Evolutionary conservation across 2,329 filamentous ascomycete species (phyloP).

Genomic region (Aplosporella prunicola): DNA sequence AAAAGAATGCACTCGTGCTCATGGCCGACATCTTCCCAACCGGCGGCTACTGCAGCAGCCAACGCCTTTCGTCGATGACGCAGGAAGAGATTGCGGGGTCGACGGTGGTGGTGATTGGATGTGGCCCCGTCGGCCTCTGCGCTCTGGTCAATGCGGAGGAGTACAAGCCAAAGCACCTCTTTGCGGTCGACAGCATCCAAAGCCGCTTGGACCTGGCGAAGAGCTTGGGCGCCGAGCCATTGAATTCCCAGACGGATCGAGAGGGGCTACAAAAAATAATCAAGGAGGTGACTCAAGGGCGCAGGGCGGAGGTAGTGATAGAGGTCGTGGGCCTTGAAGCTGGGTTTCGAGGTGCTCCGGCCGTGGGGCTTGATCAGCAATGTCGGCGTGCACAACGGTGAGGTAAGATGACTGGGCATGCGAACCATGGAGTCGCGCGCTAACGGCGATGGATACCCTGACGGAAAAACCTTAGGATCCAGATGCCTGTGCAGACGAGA

Average conservation of each 20-base stretch:
- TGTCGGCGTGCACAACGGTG: slow-evolving; percentile 41
- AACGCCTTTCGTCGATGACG: slow-evolving; percentile 59
- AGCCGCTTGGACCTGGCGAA: slow-evolving; percentile 64
- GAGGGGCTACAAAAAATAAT: slow-evolving; percentile 59
- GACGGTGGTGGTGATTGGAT: slow-evolving; percentile 72
- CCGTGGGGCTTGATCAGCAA: slow-evolving; percentile 41
- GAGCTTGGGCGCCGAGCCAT: slow-evolving; percentile 67
- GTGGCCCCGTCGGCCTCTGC: slow-evolving; percentile 71
- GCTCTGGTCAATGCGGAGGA: slow-evolving; percentile 70
- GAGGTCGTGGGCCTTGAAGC: slow-evolving; percentile 40
- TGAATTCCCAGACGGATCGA: slow-evolving; percentile 63
- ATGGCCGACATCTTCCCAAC: slow-evolving; percentile 90
- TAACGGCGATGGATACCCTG: slow-evolving; percentile 30
- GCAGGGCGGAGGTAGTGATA: slow-evolving; percentile 78
- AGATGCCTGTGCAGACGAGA: slow-evolving; percentile 42
- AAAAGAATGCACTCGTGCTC: slow-evolving; percentile 65
- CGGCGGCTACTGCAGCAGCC: slow-evolving; percentile 73
- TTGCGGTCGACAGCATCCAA: slow-evolving; percentile 71
- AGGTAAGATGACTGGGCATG: slow-evolving; percentile 15
- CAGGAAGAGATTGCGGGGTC: slow-evolving; percentile 51
- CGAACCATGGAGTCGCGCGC: background rate
- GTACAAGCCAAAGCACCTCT: slow-evolving; percentile 62
- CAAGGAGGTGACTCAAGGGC: slow-evolving; percentile 63
- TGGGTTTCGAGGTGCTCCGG: slow-evolving; percentile 40
- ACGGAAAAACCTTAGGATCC: slow-evolving; percentile 41